A percentile compares a stretch with the other conserved stretches of the same genome.
Evolutionary conservation across 257 asterid genomes (phyloP).

Genomic region (Thymus quinquecostatus): DNA sequence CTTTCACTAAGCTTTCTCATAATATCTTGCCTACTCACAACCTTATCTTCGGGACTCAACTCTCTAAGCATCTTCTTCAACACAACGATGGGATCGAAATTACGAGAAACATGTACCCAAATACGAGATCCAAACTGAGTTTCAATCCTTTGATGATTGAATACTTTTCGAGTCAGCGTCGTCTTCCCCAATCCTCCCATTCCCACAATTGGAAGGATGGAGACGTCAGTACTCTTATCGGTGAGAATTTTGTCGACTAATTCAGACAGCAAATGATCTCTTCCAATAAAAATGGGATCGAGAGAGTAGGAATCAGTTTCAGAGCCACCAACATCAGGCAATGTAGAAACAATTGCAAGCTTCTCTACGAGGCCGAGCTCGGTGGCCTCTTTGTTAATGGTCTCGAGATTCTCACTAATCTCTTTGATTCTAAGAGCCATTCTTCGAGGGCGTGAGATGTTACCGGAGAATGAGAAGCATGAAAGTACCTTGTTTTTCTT

Average conservation of each 20-base stretch:
- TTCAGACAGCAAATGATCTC: neutral
- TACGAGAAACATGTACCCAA: constrained; percentile 1
- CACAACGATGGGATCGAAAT: neutral
- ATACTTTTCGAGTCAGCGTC: neutral
- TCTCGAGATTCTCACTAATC: too few species aligned
- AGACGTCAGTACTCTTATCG: too few species aligned
- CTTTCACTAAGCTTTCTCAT: neutral
- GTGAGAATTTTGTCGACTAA: neutral
- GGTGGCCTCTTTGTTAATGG: too few species aligned
- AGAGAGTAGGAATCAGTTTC: neutral
- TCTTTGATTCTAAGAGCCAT: too few species aligned
- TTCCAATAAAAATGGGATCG: neutral
- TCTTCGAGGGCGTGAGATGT: too few species aligned
- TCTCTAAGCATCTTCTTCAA: neutral
- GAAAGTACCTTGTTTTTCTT: too few species aligned
- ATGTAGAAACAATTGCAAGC: too few species aligned
- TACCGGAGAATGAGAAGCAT: too few species aligned
- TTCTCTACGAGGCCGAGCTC: too few species aligned
- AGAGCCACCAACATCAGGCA: too few species aligned
- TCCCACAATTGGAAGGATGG: too few species aligned
- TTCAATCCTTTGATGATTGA: neutral
- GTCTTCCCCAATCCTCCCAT: constrained; percentile 8
- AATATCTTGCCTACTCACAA: neutral
- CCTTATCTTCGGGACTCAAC: neutral
- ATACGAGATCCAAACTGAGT: neutral